Conservation (phyloP, 169 alveolate species). For the Eimeria mitis region DNA sequence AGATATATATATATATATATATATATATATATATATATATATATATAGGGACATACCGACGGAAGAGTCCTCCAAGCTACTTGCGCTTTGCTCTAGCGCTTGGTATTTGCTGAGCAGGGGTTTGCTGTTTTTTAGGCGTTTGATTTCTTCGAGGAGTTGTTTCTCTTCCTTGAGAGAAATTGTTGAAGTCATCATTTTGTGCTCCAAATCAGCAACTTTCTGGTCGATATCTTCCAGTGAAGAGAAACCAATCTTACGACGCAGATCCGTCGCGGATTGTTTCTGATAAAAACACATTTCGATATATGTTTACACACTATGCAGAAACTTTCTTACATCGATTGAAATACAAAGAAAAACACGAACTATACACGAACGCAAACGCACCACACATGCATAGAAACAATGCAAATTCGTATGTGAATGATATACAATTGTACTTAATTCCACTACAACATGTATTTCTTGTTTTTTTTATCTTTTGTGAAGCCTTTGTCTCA, state of each 20-base stretch:
- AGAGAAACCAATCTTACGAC: conserved; percentile 75
- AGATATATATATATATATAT: too few species aligned
- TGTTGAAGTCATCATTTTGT: conserved; percentile 74
- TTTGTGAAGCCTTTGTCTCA: neutral
- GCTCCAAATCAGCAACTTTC: conserved; percentile 66
- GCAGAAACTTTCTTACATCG: neutral
- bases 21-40: too few species aligned
- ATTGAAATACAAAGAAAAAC: neutral
- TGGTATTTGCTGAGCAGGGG: conserved; percentile 71
- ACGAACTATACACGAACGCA: neutral
- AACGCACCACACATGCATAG: neutral
- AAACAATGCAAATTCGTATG: neutral
- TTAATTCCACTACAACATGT: too few species aligned
- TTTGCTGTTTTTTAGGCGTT: conserved; percentile 70
- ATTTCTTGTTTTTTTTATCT: too few species aligned
- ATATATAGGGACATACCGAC: conserved; percentile 32
- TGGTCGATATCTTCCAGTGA: conserved; percentile 70
- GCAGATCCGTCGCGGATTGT: conserved; percentile 70
- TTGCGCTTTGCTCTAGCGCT: conserved; percentile 61
- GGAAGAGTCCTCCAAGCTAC: conserved; percentile 75
- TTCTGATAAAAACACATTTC: conserved; percentile 33
- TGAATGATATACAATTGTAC: too few species aligned
- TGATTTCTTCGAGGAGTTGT: conserved; percentile 74
- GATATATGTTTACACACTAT: neutral
- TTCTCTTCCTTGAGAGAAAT: conserved; percentile 79